Base-by-base conservation (phyloP, 805 yeast genomes). In the Candida koratica region DNA sequence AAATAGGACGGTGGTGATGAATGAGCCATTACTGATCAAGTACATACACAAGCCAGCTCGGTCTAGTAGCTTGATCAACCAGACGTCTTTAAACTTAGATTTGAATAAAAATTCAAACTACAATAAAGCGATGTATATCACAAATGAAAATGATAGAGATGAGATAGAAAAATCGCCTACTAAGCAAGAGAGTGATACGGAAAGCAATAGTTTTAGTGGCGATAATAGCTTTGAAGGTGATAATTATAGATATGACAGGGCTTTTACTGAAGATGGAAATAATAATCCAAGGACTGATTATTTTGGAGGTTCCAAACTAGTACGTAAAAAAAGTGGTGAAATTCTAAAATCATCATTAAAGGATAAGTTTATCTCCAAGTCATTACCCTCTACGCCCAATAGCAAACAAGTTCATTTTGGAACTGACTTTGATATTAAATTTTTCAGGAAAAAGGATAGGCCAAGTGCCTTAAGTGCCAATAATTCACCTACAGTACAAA, bases 271-370 rank as follows among this genome's bases (percentile, higher is more conserved):
- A 20, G 23, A 20, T 8, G 23, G 23, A 20, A 10, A 10, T 20
- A 7, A 20, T 20, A 9, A 8, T 11, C 17, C n/a, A 9, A 43
- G 15, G 6, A 10, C 15, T 20, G 37, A 38, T 19, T 25, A 33
- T 19, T 39, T 42, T 11, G 45, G 38, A n/a, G 28, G 32, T 12
- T 48, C 56, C 38, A 51, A 47, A 34, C 59, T 84, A 36, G 74
- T 86, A 3, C 77, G 94, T 32, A 89, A 88, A 56, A 88, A 88
- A 56, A 77, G 87, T 1, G 96, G 95, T n/a, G 96, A 87, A 53
- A 63, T 84, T 28, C 82, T 86, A 29, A 84, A 84, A 52, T 77
- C 89, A 2, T 80, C 85, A 10, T 65, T 86, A 38, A 82, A 81
- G 51, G 65, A 72, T 17, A 28, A 55, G 64, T 49, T 71, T 8